Evolutionary conservation across 2,329 filamentous ascomycete genomes (phyloP).

Genomic region (Penicillium polonicum): DNA sequence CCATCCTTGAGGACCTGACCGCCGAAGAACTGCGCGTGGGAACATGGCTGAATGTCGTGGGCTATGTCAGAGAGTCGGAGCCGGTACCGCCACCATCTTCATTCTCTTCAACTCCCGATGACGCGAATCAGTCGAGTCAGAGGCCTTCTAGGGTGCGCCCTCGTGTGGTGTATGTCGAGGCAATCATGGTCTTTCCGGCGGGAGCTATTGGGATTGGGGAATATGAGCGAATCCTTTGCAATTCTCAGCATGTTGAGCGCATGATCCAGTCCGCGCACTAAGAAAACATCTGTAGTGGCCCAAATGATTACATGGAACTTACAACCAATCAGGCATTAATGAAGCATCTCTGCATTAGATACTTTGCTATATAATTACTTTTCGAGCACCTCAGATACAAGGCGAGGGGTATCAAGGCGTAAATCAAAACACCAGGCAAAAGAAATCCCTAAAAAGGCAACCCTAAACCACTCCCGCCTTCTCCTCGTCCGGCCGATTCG

Average conservation of each 20-base stretch:
- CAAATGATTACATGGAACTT: not conserved
- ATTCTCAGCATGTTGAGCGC: conserved; percentile 37
- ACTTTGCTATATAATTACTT: conserved; percentile 10
- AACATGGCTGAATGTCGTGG: conserved; percentile 87
- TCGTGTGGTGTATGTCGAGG: conserved; percentile 61
- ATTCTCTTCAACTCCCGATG: conserved; percentile 16
- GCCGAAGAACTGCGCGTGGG: conserved; percentile 66
- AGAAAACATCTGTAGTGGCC: not conserved
- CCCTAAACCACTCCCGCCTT: conserved; percentile 17
- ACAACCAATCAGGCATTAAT: not conserved
- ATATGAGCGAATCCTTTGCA: conserved; percentile 64
- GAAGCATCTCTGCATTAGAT: conserved; percentile 3
- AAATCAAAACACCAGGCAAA: not conserved
- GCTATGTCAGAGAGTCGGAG: conserved; percentile 60
- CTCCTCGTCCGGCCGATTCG: conserved; percentile 13
- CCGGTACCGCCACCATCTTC: conserved; percentile 7
- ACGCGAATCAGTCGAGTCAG: conserved; percentile 3
- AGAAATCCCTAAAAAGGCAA: too few species aligned
- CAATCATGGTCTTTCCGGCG: conserved; percentile 73
- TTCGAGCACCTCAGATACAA: conserved; percentile 17
- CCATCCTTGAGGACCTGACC: conserved; percentile 66
- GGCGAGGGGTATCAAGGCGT: conserved; percentile 13
- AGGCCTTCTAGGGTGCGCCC: conserved; percentile 6
- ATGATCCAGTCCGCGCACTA: conserved; percentile 21
- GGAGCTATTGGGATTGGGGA: conserved; percentile 68